Conservation (phyloP, 2,329 filamentous ascomycete species). For the Colletotrichum sp. region DNA sequence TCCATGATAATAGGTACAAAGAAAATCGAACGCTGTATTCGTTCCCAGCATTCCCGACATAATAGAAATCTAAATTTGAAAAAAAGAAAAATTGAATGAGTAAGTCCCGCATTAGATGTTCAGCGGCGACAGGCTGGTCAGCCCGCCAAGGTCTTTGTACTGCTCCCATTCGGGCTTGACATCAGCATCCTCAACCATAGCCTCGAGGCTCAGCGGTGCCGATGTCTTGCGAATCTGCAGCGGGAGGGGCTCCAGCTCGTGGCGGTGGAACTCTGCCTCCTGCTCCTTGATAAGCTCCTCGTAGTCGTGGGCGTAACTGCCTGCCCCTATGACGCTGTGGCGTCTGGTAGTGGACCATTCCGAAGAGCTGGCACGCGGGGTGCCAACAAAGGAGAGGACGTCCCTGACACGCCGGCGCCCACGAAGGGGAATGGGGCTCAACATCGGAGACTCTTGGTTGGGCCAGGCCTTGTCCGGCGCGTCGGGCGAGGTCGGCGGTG, state of each 20-base stretch:
- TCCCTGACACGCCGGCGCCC: conserved; percentile 30
- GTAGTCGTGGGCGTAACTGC: conserved; percentile 28
- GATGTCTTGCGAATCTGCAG: conserved; percentile 23
- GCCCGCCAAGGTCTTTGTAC: conserved; percentile 49
- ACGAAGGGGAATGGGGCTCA: conserved; percentile 25
- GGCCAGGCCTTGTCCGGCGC: conserved; percentile 17
- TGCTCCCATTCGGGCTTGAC: conserved; percentile 48
- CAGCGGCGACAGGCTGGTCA: conserved; percentile 30
- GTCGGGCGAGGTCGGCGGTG: conserved; percentile 26
- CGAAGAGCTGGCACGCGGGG: background rate
- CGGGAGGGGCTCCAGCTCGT: conserved; percentile 19
- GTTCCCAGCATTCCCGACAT: background rate
- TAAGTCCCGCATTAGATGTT: background rate
- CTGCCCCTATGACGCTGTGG: background rate
- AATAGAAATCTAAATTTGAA: background rate
- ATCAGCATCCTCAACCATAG: conserved; percentile 20
- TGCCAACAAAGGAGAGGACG: conserved; percentile 2
- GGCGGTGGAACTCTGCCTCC: conserved; percentile 12
- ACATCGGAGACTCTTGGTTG: conserved; percentile 6
- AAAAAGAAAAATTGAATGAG: background rate
- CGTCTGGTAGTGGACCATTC: background rate
- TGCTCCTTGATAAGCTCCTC: conserved; percentile 27
- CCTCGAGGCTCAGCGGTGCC: conserved; percentile 11
- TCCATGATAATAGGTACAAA: conserved; percentile 12
- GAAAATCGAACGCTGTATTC: background rate